Conservation (phyloP, 345 rosid genomes). For the Melaleuca quinquenervia region DNA sequence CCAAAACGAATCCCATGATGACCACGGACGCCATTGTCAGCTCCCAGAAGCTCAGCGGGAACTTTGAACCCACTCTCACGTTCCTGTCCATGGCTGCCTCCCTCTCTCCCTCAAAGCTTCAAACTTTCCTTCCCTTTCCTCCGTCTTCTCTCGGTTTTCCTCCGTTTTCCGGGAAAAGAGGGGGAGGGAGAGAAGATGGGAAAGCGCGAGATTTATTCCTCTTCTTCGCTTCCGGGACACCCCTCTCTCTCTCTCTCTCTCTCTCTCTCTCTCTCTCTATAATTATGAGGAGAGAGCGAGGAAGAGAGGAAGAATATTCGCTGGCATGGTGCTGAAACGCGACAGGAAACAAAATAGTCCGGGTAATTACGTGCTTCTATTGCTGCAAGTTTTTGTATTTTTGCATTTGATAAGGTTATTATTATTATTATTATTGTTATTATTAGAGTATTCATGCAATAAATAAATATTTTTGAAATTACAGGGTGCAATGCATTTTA, state of each 20-base stretch:
- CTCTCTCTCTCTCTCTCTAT: neutral
- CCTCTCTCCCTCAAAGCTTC: slow-evolving; percentile 1
- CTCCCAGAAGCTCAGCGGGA: slow-evolving; percentile 60
- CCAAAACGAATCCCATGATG: slow-evolving; percentile 38
- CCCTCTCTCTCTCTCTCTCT: neutral
- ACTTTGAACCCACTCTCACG: slow-evolving; percentile 9
- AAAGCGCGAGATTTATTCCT: neutral
- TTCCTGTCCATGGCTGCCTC: neutral
- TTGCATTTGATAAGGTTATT: neutral
- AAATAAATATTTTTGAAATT: neutral
- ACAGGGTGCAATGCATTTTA: neutral
- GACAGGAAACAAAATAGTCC: neutral
- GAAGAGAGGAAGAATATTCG: slow-evolving; percentile 8
- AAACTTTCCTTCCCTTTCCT: slow-evolving; percentile 11
- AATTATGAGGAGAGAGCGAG: neutral
- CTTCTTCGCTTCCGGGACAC: neutral
- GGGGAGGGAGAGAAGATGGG: slow-evolving; percentile 1
- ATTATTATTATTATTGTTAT: too few relatives aligned
- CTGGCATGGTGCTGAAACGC: neutral
- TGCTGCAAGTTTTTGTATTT: neutral
- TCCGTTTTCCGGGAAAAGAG: neutral
- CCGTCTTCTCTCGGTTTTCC: neutral
- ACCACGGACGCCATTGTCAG: slow-evolving; percentile 46
- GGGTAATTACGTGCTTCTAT: neutral
- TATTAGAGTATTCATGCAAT: neutral